Base-by-base conservation (phyloP, 2,329 filamentous ascomycete genomes). In the Venturiaceae sp. region DNA sequence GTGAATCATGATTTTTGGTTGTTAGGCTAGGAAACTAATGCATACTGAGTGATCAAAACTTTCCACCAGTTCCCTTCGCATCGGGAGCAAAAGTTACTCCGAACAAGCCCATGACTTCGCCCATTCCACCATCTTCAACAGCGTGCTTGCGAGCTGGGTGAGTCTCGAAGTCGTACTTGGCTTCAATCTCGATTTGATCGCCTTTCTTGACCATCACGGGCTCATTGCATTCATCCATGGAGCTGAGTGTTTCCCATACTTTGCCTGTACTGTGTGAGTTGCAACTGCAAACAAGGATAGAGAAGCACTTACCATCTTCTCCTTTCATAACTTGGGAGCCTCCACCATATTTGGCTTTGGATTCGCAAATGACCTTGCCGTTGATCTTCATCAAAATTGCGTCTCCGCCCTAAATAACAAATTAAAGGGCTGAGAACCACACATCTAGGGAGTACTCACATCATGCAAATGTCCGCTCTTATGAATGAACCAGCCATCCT, bases 271-370 rank as follows among this genome's bases (percentile, higher is more conserved):
- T 53, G 50, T 46, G 39, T 44, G 39, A 44, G 39, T 2, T 26
- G 41, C 5, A 28, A 26, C 21, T 16, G 3, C 26, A 5, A 5
- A 7, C 7, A 3, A 3, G 2, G 2, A 5, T 46, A 26, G 11
- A 7, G 5, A 28, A 14, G 9, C 1, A 23, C 6, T 13, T 46
- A 46, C 41, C 41, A 28, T 46, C 41, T 5, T 46, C 41, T 46
- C 28, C 30, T 34, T 36, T 53, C 50, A 19, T 8, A 16, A 34
- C 28, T 53, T 53, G 50, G 8, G 33, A 53, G 6, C 33, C 50
- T 8, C 50, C 53, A 46, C 55, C 55, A 14, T 57, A 57, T n/a
- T 8, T 46, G 21, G 55, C 55, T 30, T 50, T 57, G 13, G 55
- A 57, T 28, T 50, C 55, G 39, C 55, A 57, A 14, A 34, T 30